These are phyloP conservation scores for Lentinus brumalis DNA, from an alignment of 768 basidiomycete genomes.

Conservation along the genomic window DNA sequence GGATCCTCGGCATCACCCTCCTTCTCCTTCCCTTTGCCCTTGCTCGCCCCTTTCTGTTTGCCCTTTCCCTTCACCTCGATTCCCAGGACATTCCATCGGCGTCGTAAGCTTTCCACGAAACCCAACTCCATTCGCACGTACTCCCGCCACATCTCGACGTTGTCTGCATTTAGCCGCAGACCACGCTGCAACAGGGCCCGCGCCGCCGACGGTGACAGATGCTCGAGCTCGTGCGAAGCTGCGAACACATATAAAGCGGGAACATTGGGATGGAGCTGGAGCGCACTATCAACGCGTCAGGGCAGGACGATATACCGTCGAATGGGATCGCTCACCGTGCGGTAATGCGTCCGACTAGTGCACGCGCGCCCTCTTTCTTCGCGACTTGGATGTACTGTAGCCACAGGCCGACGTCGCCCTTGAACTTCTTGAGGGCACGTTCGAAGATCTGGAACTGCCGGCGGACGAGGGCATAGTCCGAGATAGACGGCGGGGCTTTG, in stretches of 20 bases:
- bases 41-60: slow-evolving; percentile 27
- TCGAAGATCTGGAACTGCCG: slow-evolving; percentile 90
- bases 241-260: slow-evolving; percentile 82
- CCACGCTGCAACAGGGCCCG: slow-evolving; percentile 85
- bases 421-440: slow-evolving; percentile 86
- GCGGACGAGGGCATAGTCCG: slow-evolving; percentile 82
- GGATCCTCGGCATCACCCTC: slow-evolving; percentile 22
- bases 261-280: slow-evolving; percentile 83
- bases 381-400: slow-evolving; percentile 86
- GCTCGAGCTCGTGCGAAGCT: slow-evolving; percentile 79
- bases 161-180: slow-evolving; percentile 73
- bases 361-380: slow-evolving; percentile 74
- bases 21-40: slow-evolving; percentile 32
- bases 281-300: slow-evolving; percentile 52
- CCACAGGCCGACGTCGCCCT: slow-evolving; percentile 85
- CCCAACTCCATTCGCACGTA: slow-evolving; percentile 90
- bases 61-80: slow-evolving; percentile 39
- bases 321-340: slow-evolving; percentile 59
- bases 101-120: slow-evolving; percentile 76
- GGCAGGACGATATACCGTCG: not conserved
- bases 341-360: slow-evolving; percentile 78
- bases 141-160: slow-evolving; percentile 81
- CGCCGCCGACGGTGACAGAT: slow-evolving; percentile 74
- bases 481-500: slow-evolving; percentile 59
- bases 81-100: slow-evolving; percentile 81